Conservation (phyloP, 768 basidiomycete genomes). For the Boletus rubropictus region DNA sequence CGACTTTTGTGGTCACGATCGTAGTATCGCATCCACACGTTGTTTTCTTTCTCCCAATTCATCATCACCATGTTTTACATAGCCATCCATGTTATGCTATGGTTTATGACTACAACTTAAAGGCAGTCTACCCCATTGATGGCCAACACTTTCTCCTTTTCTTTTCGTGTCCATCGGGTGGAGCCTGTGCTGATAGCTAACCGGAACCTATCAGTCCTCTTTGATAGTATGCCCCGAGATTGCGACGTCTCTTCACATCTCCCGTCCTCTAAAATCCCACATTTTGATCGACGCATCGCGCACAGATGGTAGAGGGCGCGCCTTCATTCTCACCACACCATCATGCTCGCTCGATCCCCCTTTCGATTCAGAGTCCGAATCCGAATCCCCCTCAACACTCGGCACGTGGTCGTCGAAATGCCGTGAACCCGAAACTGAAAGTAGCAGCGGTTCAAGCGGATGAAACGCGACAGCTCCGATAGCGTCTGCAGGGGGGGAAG, state of each 20-base stretch:
- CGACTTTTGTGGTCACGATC: constrained; percentile 7
- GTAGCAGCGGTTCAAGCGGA: constrained; percentile 49
- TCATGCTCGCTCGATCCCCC: constrained; percentile 2
- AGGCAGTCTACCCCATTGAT: background rate
- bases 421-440: constrained; percentile 76
- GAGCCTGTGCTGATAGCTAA: background rate
- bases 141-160: background rate
- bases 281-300: constrained; percentile 26
- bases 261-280: constrained; percentile 16
- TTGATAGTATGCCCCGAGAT: background rate
- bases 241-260: background rate
- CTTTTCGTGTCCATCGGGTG: background rate
- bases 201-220: too few species aligned
- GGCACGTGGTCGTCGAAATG: constrained; percentile 41
- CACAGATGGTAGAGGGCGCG: constrained; percentile 15
- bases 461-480: constrained; percentile 72
- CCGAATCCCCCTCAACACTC: background rate
- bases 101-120: constrained; percentile 14
- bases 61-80: constrained; percentile 14
- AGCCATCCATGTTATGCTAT: constrained; percentile 16
- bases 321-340: constrained; percentile 6
- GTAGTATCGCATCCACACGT: constrained; percentile 4
- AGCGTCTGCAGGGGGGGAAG: constrained; percentile 45
- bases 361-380: constrained; percentile 15
- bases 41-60: background rate